Evolutionary conservation across 306 rosid species (phyloP).

Genomic region (Trifolium subterraneum): DNA sequence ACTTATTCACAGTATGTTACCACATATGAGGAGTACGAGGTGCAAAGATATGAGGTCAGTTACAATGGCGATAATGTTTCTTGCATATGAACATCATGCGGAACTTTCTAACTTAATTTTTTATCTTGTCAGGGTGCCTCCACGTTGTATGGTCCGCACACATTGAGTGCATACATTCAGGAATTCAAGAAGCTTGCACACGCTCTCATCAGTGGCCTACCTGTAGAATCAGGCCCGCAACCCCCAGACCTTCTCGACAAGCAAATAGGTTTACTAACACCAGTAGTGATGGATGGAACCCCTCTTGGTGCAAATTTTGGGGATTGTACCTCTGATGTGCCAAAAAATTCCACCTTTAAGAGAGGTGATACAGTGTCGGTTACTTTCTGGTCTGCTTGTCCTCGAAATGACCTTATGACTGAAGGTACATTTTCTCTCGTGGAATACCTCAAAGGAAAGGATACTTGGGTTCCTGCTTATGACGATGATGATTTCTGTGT

Average conservation of each 20-base stretch:
- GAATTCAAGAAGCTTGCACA: slow-evolving; percentile 86
- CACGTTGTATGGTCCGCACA: slow-evolving; percentile 93
- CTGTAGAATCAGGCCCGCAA: slow-evolving; percentile 73
- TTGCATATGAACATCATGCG: slow-evolving; percentile 6
- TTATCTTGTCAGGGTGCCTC: slow-evolving; percentile 78
- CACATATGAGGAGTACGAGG: slow-evolving; percentile 80
- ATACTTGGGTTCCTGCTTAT: slow-evolving; percentile 78
- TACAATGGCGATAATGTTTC: slow-evolving; percentile 12
- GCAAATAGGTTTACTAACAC: slow-evolving; percentile 85
- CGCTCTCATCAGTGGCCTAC: slow-evolving; percentile 57
- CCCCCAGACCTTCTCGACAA: slow-evolving; percentile 81
- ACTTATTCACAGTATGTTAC: slow-evolving; percentile 92
- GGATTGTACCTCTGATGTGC: slow-evolving; percentile 71
- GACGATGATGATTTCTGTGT: slow-evolving; percentile 96
- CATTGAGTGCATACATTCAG: slow-evolving; percentile 84
- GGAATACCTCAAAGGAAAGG: slow-evolving; percentile 68
- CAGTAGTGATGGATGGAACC: slow-evolving; percentile 73
- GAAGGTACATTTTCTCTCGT: slow-evolving; percentile 93
- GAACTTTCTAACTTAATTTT: slow-evolving; percentile 24
- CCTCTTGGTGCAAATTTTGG: slow-evolving; percentile 72
- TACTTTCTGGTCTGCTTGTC: slow-evolving; percentile 89
- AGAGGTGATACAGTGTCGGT: slow-evolving; percentile 68
- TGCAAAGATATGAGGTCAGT: slow-evolving; percentile 96
- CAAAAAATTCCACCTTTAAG: slow-evolving; percentile 69
- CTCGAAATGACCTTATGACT: slow-evolving; percentile 91